Evolutionary conservation across 495 filamentous ascomycete genomes (phyloP).

Genomic region (Xylaria grammica): DNA sequence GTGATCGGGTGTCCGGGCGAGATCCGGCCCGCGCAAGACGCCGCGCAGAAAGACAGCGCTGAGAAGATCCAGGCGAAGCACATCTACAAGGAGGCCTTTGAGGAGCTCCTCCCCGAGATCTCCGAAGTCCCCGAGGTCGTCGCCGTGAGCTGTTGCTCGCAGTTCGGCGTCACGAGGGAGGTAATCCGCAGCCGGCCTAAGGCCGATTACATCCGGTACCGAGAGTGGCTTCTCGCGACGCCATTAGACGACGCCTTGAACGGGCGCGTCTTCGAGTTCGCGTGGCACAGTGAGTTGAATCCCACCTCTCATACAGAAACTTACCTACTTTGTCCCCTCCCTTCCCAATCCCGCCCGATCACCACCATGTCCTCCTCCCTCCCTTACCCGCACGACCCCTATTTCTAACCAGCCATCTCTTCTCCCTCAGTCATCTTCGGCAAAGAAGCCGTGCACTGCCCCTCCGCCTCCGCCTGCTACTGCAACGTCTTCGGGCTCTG

Average conservation of each 20-base stretch:
- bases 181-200: constrained; percentile 53
- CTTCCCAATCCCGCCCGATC: too few relatives aligned
- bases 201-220: constrained; percentile 59
- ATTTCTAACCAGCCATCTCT: neutral
- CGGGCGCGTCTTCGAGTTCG: constrained; percentile 71
- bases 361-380: neutral
- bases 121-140: constrained; percentile 47
- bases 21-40: constrained; percentile 50
- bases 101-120: constrained; percentile 58
- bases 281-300: constrained; percentile 78
- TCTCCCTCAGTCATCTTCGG: constrained; percentile 48
- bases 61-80: constrained; percentile 45
- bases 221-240: constrained; percentile 67
- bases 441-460: constrained; percentile 59
- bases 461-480: constrained; percentile 61
- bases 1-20: constrained; percentile 65
- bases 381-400: neutral
- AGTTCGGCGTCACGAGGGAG: constrained; percentile 68
- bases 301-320: too few relatives aligned
- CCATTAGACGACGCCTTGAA: constrained; percentile 59
- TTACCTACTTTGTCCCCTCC: neutral
- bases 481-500: constrained; percentile 69
- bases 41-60: constrained; percentile 28
- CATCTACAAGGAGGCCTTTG: constrained; percentile 57
- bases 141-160: constrained; percentile 68